Evolutionary conservation across 306 rosid species (phyloP), one percentile per base, ranked within the genome.

Genomic region (Medicago lupulina): DNA sequence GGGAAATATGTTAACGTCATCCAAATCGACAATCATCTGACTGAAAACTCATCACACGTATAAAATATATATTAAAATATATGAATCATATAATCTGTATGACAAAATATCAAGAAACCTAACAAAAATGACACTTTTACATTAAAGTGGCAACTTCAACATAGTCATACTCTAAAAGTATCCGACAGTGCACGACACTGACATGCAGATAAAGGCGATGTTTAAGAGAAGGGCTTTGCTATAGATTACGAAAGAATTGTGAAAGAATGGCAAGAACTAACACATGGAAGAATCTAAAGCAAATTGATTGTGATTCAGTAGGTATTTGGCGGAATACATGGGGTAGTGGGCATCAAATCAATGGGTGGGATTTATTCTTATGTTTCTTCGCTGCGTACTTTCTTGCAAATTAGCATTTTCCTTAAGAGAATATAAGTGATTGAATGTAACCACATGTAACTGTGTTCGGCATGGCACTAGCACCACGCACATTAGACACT

Each of bases 1-100:
- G 80, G 61, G 51, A 34, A 81, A 83, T 68, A 57, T 16, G 78
- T 67, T 44, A 79, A 57, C 17, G 75, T 15, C 34, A 70, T 82
- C 47, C 76, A 70, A 74, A 64, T 71, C 17, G 69, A 58, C 11
- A 58, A 58, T 65, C 13, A 66, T 51, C 71, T 39, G 38, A 50
- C 68, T 63, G 59, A 57, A 72, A 76, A 8, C 28, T 1, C 71
- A 71, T 47, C 23, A 67, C 31, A 36, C 70, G 39, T 40, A 39
- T 44, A 31, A 2, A 34, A 62, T 14, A 63, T 12, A 31, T 43
- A 62, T 47, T 50, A 39, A 62, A 61, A 44, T 53, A 43, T 28
- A 62, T 62, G 77, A 81, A 70, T 28, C 60, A 39, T 25, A 36
- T 66, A 73, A 28, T 67, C 50, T 70, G 46, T 71, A 49, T 16